A percentile compares a stretch with the other conserved stretches of the same genome.
These are phyloP conservation scores for Penicillium chermesinum DNA, from an alignment of 495 filamentous ascomycete species.

Conservation along the genomic window DNA sequence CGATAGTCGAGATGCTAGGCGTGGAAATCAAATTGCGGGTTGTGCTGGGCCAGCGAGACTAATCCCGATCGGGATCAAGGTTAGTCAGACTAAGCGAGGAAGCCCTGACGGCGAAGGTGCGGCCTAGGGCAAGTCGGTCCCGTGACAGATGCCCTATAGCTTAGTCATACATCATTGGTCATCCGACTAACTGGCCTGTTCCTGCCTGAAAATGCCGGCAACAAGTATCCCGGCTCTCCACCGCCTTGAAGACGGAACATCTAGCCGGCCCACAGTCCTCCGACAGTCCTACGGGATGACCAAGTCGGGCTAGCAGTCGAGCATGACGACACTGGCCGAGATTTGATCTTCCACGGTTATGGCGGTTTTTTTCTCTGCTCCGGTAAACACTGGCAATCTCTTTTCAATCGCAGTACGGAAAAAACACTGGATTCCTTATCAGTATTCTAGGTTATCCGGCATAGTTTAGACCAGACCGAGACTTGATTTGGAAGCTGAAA, in stretches of 20 bases:
- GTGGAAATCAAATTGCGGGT: constrained; percentile 27
- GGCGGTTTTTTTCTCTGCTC: not conserved
- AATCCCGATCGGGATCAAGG: constrained; percentile 40
- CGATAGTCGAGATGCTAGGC: not conserved
- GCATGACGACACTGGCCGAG: not conserved
- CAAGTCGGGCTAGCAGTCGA: constrained; percentile 3
- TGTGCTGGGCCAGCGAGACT: constrained; percentile 31
- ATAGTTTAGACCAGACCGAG: constrained; percentile 29
- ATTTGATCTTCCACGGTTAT: not conserved
- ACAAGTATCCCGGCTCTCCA: not conserved
- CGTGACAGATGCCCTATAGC: constrained; percentile 27
- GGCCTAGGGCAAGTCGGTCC: constrained; percentile 11
- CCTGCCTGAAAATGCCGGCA: not conserved
- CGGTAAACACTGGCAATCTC: not conserved
- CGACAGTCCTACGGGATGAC: constrained; percentile 18
- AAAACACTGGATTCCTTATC: too few species aligned
- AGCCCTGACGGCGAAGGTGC: not conserved
- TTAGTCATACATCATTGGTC: too few species aligned
- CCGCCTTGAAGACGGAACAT: not conserved
- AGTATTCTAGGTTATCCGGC: constrained; percentile 13
- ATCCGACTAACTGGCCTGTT: too few species aligned
- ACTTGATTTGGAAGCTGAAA: constrained; percentile 31
- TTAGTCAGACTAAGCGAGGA: constrained; percentile 37
- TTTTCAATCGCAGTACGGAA: not conserved
- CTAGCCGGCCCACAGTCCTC: constrained; percentile 39